Conservation (phyloP, 768 basidiomycete genomes). For the Panaeolus papilionaceus region DNA sequence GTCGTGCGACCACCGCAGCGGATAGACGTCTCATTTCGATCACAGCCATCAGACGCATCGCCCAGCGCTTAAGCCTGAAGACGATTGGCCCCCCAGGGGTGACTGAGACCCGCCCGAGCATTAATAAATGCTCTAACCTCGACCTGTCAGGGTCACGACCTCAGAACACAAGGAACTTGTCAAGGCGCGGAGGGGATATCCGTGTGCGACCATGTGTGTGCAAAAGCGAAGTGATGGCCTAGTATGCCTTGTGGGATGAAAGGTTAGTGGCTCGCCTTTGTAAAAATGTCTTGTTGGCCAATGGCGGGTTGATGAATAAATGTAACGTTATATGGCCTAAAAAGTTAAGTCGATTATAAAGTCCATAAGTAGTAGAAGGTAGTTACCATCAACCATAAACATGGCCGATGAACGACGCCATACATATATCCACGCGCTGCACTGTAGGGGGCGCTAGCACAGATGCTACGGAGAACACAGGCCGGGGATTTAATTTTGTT, state of each 20-base stretch:
- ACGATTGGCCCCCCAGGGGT: not conserved
- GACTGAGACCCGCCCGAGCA: not conserved
- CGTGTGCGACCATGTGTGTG: not conserved
- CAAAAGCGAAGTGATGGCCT: not conserved
- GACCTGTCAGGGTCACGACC: not conserved
- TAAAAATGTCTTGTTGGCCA: not conserved
- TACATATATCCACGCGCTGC: no score
- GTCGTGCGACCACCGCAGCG: not conserved
- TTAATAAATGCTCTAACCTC: not conserved
- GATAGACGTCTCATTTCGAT: not conserved
- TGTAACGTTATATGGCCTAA: not conserved
- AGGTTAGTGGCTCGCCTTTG: slow-evolving; percentile 7
- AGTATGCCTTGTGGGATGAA: not conserved
- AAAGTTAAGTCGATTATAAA: not conserved
- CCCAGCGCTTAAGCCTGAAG: not conserved
- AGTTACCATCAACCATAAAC: no score
- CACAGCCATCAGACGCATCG: not conserved
- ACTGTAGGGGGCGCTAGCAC: no score
- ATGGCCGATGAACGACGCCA: no score
- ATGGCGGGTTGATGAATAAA: not conserved
- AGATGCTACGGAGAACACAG: no score
- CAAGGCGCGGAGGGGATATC: not conserved
- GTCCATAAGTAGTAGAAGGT: no score
- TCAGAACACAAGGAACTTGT: not conserved
- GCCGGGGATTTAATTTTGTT: no score